Percentiles rank a stretch among this genome's conserved stretches.
Evolutionary conservation across 371 early-diverging fungal species (phyloP).

Genomic region (Dinochytrium kinnereticum): DNA sequence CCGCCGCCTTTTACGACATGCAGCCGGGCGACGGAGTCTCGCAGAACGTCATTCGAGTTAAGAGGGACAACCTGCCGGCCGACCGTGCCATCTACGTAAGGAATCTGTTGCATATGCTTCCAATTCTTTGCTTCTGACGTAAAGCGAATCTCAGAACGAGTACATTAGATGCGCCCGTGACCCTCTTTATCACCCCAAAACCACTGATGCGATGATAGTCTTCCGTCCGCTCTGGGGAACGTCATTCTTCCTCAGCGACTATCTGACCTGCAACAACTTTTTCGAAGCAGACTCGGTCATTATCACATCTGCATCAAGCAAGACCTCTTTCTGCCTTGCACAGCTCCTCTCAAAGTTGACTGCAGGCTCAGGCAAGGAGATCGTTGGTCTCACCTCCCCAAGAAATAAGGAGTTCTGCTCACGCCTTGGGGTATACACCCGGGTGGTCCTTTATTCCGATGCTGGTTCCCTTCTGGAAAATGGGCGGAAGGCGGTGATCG

Average conservation of each 20-base stretch:
- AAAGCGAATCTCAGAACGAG: slow-evolving; percentile 21
- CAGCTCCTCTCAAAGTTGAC: slow-evolving; percentile 12
- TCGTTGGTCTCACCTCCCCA: slow-evolving; percentile 34
- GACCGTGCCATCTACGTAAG: slow-evolving; percentile 38
- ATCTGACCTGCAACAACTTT: slow-evolving; percentile 23
- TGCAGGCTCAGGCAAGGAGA: background rate
- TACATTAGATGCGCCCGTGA: slow-evolving; percentile 29
- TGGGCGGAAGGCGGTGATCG: slow-evolving; percentile 8
- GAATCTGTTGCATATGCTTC: background rate
- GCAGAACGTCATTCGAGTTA: slow-evolving; percentile 21
- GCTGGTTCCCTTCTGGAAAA: slow-evolving; percentile 41
- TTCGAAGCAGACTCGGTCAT: slow-evolving; percentile 39
- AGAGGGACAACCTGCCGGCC: slow-evolving; percentile 36
- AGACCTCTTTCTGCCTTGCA: slow-evolving; percentile 46
- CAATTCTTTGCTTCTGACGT: background rate
- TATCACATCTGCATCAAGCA: slow-evolving; percentile 39
- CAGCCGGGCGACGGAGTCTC: background rate
- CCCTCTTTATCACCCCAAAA: slow-evolving; percentile 29
- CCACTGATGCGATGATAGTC: slow-evolving; percentile 30
- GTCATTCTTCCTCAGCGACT: slow-evolving; percentile 43
- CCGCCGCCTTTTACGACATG: slow-evolving; percentile 27
- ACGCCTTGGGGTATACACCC: slow-evolving; percentile 30
- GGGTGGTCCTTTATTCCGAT: slow-evolving; percentile 38
- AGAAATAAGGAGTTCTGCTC: slow-evolving; percentile 19
- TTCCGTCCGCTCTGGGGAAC: slow-evolving; percentile 48